Base-by-base conservation (phyloP, 257 asterid genomes). In the Lantana camara region DNA sequence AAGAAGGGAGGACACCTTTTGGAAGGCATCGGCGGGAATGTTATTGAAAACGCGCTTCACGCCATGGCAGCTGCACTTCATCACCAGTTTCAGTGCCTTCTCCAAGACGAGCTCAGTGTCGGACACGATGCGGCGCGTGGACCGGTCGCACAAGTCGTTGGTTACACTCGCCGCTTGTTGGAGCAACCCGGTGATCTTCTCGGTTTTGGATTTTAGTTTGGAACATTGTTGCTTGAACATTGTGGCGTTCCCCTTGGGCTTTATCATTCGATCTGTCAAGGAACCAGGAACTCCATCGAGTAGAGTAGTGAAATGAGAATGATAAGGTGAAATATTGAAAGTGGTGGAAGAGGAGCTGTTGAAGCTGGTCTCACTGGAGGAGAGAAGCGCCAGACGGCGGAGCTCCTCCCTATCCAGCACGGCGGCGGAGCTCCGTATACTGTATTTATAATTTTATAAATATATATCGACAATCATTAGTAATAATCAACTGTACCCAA, bases 101-200 rank as follows among this genome's bases (percentile, higher is more conserved):
- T 78, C 91, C 11, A 88, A 78, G 4, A 79, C 91, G 48, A 81
- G 87, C 47, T 79, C 87, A 5, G 91, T 83, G 35, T 88, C n/a
- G n/a, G n/a, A n/a, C n/a, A n/a, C n/a, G n/a, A 87, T 87, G 64
- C 93, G 88, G 58, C 93, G 84, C 38, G 93, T 75, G 24, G 93
- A 93, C 0, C 90, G 86, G 57, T 87, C 90, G 70, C 85, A 85
- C 0, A 87, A 83, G 10, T 85, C 93, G 77, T 66, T 80, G 77
- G 88, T 77, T 11, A 86, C 88, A 45, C 92, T 92, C 65, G 92
- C 90, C 30, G 86, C 95, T 68, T 87, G 93, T 0, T 90, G 90
- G 38, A 87, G 88, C n/a, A 87, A 85, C 3, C 57, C 75, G 1
- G 85, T 80, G 13, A 87, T 90, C 62, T 84, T 87, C 52, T 87